Evolutionary conservation across 2,329 filamentous ascomycete genomes (phyloP).

Genomic region (Colletotrichum tanaceti): DNA sequence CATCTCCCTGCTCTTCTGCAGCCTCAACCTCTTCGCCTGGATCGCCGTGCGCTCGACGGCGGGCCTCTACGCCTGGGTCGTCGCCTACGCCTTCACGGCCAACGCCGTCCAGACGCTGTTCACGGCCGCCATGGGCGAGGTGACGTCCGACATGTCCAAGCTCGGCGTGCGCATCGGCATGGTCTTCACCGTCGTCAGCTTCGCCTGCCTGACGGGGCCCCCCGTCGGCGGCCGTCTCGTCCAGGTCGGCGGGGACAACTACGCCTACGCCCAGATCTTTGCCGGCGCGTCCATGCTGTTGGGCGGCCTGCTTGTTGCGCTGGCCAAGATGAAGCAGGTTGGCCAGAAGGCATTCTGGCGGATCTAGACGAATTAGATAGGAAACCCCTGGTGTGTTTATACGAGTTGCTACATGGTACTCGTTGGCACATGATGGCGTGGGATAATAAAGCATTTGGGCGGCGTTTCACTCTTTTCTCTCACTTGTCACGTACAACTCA

Average conservation of each 20-base stretch:
- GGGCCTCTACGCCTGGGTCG: constrained; percentile 49
- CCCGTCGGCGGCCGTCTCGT: constrained; percentile 60
- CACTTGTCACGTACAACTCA: too few species aligned
- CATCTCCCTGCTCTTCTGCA: constrained; percentile 30
- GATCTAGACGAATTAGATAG: too few species aligned
- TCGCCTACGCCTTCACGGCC: constrained; percentile 49
- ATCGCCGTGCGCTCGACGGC: constrained; percentile 49
- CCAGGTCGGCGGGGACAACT: constrained; percentile 22
- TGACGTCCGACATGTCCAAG: constrained; percentile 53
- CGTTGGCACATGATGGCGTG: background rate
- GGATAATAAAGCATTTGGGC: background rate
- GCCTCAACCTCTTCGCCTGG: constrained; percentile 46
- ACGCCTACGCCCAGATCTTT: constrained; percentile 31
- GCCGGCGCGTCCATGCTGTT: constrained; percentile 30
- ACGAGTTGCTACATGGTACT: too few species aligned
- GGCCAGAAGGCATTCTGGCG: constrained; percentile 27
- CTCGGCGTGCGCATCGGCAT: constrained; percentile 56
- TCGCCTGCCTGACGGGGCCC: constrained; percentile 54
- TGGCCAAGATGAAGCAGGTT: constrained; percentile 37
- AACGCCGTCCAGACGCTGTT: constrained; percentile 56
- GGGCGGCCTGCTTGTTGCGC: constrained; percentile 28
- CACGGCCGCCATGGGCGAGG: constrained; percentile 53
- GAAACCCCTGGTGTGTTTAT: too few species aligned
- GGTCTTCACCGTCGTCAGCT: constrained; percentile 53
- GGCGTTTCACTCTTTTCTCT: background rate